Conservation (phyloP, 2,329 filamentous ascomycete species). For the Penicillium sp. region DNA sequence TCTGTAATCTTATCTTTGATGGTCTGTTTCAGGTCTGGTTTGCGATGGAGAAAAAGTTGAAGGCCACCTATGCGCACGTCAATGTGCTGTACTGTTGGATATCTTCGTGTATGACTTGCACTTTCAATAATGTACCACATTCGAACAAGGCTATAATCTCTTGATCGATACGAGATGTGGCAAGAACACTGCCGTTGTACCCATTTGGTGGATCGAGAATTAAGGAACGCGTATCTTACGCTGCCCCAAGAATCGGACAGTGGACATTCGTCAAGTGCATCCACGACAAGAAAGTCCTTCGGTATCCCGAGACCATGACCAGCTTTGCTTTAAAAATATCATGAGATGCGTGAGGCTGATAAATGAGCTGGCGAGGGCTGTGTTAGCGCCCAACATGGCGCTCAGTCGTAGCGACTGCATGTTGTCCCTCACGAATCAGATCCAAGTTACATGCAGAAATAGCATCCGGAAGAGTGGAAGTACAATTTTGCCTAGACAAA, state of each 20-base stretch:
- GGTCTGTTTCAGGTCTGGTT: constrained; percentile 19
- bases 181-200: constrained; percentile 28
- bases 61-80: constrained; percentile 4
- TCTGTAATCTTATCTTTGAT: constrained; percentile 28
- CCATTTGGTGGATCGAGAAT: constrained; percentile 25
- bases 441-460: no score
- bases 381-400: neutral
- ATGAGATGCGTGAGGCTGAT: neutral
- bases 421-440: no score
- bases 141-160: constrained; percentile 28
- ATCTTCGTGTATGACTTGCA: constrained; percentile 36
- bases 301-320: constrained; percentile 19
- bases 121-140: constrained; percentile 24
- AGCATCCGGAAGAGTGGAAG: no score
- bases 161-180: constrained; percentile 34
- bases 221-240: constrained; percentile 15
- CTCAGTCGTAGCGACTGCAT: no score
- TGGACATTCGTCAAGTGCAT: constrained; percentile 35
- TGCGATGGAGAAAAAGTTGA: constrained; percentile 4
- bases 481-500: no score
- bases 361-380: neutral
- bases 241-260: constrained; percentile 9
- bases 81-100: constrained; percentile 18
- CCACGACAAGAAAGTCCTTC: constrained; percentile 28
- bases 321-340: neutral